Conservation (phyloP, 257 asterid genomes). For the Fraxinus americana region DNA sequence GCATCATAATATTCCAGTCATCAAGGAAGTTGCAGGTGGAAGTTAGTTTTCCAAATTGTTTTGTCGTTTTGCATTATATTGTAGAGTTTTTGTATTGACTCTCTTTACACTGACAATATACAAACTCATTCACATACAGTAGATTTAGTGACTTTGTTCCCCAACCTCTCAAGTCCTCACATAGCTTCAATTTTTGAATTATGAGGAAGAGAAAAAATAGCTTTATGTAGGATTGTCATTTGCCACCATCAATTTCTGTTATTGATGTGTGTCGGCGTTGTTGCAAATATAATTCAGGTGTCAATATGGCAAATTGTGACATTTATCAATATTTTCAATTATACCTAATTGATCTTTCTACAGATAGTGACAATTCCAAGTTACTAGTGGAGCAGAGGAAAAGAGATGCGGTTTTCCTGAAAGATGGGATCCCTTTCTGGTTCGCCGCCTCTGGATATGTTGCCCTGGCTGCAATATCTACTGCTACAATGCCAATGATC, state of each 20-base stretch:
- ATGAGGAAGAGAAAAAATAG: background rate
- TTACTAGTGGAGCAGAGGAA: conserved; percentile 58
- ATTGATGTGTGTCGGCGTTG: background rate
- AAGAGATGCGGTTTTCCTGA: conserved; percentile 67
- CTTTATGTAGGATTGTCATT: background rate
- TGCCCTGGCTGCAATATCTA: conserved; percentile 83
- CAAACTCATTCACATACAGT: background rate
- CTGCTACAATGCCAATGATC: conserved; percentile 68
- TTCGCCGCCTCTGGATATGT: conserved; percentile 89
- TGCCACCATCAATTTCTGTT: background rate
- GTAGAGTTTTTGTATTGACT: background rate
- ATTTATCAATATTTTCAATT: background rate
- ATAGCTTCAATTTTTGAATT: conserved; percentile 1
- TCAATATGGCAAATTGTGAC: background rate
- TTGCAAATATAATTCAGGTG: background rate
- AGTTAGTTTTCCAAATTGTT: conserved; percentile 21
- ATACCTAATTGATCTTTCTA: conserved; percentile 9
- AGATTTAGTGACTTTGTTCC: background rate
- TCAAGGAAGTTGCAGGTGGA: conserved; percentile 59
- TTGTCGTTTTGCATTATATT: conserved; percentile 2
- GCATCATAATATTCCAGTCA: conserved; percentile 54
- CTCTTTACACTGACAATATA: background rate
- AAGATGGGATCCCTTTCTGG: conserved; percentile 83
- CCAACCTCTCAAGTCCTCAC: background rate
- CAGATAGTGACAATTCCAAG: conserved; percentile 60